A percentile compares a stretch with the other conserved stretches of the same genome.
Conservation (phyloP, 2,329 filamentous ascomycete species). For the Cytospora mali region DNA sequence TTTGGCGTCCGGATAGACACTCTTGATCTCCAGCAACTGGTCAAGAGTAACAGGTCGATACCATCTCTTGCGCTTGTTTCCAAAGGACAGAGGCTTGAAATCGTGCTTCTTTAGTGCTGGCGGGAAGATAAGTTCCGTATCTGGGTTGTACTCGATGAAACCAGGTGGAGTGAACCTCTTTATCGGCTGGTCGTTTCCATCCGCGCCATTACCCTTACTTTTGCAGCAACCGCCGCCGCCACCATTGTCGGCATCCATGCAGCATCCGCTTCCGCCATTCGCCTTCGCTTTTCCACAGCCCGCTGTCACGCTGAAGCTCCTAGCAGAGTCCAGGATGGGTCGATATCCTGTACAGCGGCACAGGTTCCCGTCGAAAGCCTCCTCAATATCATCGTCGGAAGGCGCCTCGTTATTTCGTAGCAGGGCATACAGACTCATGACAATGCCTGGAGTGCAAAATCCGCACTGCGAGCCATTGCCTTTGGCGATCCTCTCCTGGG, state of each 20-base stretch:
- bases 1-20: slow-evolving; percentile 80
- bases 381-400: slow-evolving; percentile 82
- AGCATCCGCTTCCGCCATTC: slow-evolving; percentile 64
- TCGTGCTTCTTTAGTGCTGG: slow-evolving; percentile 81
- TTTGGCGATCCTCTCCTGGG: slow-evolving; percentile 88
- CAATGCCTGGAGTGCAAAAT: slow-evolving; percentile 96
- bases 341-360: slow-evolving; percentile 95
- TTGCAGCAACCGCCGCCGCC: slow-evolving; percentile 68
- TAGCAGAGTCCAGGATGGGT: slow-evolving; percentile 90
- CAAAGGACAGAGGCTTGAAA: slow-evolving; percentile 80
- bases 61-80: slow-evolving; percentile 94
- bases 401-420: slow-evolving; percentile 81
- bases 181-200: slow-evolving; percentile 54
- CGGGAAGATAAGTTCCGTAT: slow-evolving; percentile 95
- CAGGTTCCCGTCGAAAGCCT: slow-evolving; percentile 95
- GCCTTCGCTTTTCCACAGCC: slow-evolving; percentile 53
- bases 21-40: slow-evolving; percentile 91
- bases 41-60: slow-evolving; percentile 84
- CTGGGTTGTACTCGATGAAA: slow-evolving; percentile 91
- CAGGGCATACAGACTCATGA: slow-evolving; percentile 95
- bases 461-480: slow-evolving; percentile 90
- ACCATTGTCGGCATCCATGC: slow-evolving; percentile 66
- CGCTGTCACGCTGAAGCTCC: slow-evolving; percentile 73
- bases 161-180: slow-evolving; percentile 81
- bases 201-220: slow-evolving; percentile 50